Evolutionary conservation across 441 rosid genomes (phyloP), one percentile per base, ranked within the genome.

Genomic region (Geranium incanum): DNA sequence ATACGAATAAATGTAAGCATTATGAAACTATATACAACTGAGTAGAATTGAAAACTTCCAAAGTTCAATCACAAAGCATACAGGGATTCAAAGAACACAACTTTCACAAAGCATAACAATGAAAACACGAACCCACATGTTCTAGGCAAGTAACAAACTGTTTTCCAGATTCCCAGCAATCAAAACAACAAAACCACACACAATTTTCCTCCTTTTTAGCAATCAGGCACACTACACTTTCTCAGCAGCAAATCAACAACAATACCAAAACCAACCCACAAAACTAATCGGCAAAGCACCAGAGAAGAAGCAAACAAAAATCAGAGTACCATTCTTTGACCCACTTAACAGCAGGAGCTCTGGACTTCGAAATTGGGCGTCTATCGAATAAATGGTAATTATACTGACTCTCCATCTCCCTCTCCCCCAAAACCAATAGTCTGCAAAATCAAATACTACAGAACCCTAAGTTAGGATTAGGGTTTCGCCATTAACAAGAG

Each of bases 331-430:
- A 91, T 73, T 89, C 89, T 75, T 72, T 85, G 82, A 84, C 71
- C 97, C 98, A 93, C 76, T 87, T 90, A 38, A 89, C 94, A 66
- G 91, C 89, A 59, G 92, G 95, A 72, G 83, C 48, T 78, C 84
- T 89, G 67, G 95, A 86, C 80, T 73, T 88, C 76, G 82, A 4
- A 68, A 93, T 79, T 64, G 92, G 90, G 37, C 90, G 91, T 75
- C 95, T 80, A 67, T 93, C 97, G 82, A 88, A 93, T n/a, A 86
- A 76, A 78, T 67, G 83, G 62, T 90, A 86, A 71, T 74, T 8
- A 79, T 68, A 86, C 57, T 85, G 93, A 55, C 77, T 62, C 71
- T 87, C 89, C 89, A 87, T 83, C 6, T 33, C 15, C 5, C 57
- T 38, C 59, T 52, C 59, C 6, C 63, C 63, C 63, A n/a, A 16